A percentile compares a stretch with the other conserved stretches of the same genome.
Evolutionary conservation across 768 basidiomycete species (phyloP).

Genomic region (Lanmaoa rubissima): DNA sequence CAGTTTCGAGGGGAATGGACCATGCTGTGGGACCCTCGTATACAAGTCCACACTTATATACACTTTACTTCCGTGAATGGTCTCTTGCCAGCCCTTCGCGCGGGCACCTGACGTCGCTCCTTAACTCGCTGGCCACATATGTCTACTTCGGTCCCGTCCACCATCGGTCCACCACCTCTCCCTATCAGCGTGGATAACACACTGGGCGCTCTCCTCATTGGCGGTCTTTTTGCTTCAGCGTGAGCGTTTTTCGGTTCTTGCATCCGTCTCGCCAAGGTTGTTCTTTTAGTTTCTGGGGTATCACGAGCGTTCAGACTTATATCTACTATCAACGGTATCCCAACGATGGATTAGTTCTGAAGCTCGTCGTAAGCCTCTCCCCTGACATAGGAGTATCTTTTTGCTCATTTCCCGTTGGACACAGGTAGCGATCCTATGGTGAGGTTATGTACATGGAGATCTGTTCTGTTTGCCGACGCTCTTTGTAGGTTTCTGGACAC

Average conservation of each 20-base stretch:
- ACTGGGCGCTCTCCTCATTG: constrained; percentile 54
- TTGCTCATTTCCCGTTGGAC: constrained; percentile 39
- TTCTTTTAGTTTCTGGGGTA: constrained; percentile 51
- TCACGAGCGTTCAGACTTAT: constrained; percentile 54
- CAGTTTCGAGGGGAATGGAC: background rate
- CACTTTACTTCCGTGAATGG: background rate
- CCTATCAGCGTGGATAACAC: constrained; percentile 42
- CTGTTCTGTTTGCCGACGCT: background rate
- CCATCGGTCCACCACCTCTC: background rate
- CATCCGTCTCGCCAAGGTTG: background rate
- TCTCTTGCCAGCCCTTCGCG: background rate
- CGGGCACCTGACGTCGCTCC: background rate
- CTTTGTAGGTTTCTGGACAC: constrained; percentile 46
- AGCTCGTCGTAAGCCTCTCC: constrained; percentile 36
- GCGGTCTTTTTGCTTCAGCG: constrained; percentile 53
- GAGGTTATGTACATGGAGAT: no score
- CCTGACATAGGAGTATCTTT: background rate
- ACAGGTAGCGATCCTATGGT: constrained; percentile 25
- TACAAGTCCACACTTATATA: background rate
- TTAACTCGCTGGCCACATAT: constrained; percentile 1
- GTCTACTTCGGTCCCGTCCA: constrained; percentile 2
- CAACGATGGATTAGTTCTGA: constrained; percentile 35
- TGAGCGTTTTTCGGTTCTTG: constrained; percentile 27
- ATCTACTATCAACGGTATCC: constrained; percentile 44
- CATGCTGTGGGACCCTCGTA: background rate